Evolutionary conservation across 768 basidiomycete genomes (phyloP).

Genomic region (Lyophyllum semitale): DNA sequence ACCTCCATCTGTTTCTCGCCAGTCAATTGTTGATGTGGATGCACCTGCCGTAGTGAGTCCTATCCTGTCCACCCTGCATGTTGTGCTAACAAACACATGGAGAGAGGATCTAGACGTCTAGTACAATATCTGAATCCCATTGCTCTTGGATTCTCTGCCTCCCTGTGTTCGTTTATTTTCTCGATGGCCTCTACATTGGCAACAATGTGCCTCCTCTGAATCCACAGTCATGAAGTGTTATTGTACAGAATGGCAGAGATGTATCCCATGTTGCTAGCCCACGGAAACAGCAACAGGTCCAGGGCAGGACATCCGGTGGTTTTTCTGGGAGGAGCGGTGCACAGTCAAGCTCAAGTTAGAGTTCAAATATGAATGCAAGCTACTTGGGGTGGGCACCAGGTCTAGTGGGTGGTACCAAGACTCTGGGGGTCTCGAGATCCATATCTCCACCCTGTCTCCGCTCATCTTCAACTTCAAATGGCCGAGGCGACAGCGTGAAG

Average conservation of each 20-base stretch:
- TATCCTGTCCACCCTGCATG: no score
- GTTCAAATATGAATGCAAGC: not conserved
- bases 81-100: no score
- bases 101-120: no score
- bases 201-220: not conserved
- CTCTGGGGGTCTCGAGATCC: not conserved
- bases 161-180: no score
- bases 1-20: no score
- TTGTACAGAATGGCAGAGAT: not conserved
- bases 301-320: not conserved
- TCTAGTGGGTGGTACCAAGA: not conserved
- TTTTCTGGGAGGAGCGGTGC: constrained; percentile 4
- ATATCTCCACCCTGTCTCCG: not conserved
- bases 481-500: not conserved
- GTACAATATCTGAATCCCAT: no score
- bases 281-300: not conserved
- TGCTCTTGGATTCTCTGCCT: not conserved
- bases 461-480: not conserved
- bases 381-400: not conserved
- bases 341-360: not conserved
- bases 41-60: no score
- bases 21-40: no score
- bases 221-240: not conserved
- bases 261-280: constrained; percentile 54
- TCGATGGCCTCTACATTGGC: not conserved